These are phyloP conservation scores for Diaporthe sp. DNA, from an alignment of 2,329 filamentous ascomycete species.

Conservation along the genomic window DNA sequence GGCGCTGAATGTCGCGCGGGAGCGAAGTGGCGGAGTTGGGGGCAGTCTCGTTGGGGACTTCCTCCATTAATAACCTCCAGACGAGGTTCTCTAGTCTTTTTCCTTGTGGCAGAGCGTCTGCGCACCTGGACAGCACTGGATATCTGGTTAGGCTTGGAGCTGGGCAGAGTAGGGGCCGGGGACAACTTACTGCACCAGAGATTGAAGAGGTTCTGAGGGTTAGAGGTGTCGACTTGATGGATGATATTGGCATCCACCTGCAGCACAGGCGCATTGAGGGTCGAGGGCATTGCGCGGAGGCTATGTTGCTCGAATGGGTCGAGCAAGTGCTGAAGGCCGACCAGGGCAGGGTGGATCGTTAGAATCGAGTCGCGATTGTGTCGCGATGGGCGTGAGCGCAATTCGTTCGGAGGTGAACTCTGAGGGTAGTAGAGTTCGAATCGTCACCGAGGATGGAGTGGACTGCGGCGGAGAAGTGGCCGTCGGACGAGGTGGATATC, in stretches of 20 bases:
- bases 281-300: constrained; percentile 79
- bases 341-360: constrained; percentile 44
- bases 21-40: constrained; percentile 60
- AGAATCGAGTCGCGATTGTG: constrained; percentile 44
- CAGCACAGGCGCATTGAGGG: constrained; percentile 86
- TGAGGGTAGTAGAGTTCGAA: constrained; percentile 6
- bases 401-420: constrained; percentile 28
- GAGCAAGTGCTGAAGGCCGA: constrained; percentile 48
- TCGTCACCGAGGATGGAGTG: constrained; percentile 36
- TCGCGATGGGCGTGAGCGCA: constrained; percentile 40
- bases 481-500: constrained; percentile 11
- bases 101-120: constrained; percentile 93
- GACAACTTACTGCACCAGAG: constrained; percentile 91
- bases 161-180: constrained; percentile 22
- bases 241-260: constrained; percentile 93
- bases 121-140: constrained; percentile 92
- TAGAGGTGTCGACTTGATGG: constrained; percentile 93
- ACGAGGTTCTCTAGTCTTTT: constrained; percentile 93
- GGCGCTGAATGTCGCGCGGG: constrained; percentile 62
- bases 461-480: not conserved
- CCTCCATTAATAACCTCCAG: constrained; percentile 95
- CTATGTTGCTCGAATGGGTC: constrained; percentile 53
- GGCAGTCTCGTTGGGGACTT: constrained; percentile 55
- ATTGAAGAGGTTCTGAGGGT: constrained; percentile 92
- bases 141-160: constrained; percentile 29